Base-by-base conservation (phyloP, 192 early-diverging fungal species). In the Coemansia sp. region DNA sequence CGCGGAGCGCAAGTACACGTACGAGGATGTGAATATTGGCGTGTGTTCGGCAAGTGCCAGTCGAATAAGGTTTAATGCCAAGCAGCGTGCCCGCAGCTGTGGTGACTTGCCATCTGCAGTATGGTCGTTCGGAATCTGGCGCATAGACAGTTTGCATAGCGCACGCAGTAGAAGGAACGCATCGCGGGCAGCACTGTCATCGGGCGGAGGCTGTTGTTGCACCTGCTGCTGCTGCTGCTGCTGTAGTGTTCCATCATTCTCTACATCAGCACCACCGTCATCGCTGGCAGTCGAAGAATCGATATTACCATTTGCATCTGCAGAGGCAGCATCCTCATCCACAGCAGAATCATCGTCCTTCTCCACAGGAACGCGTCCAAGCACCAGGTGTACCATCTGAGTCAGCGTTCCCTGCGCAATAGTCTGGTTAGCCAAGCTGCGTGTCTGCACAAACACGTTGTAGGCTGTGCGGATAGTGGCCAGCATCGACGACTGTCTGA, bases 121-220 rank as follows among this genome's bases (percentile, higher is more conserved):
- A 25, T 88, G 85, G 73, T 86, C 86, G 20, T 83, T 86, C 11
- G 89, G 79, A 51, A 91, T 88, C 22, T 87, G 81, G 61, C 94
- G 95, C 91, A 94, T 96, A 40, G 89, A 93, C 55, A 96, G 79
- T 65, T 93, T 94, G 81, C 93, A 94, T 42, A 97, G 81, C 7
- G 95, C 90, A 10, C 95, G 87, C 73, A 97, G 87, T 2, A 95
- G 90, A 45, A 92, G 76, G 44, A 93, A 93, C 5, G 93, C 90
- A 74, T 97, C 94, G 17, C 87, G 85, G 44, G 88, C 77, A 41
- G 70, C 68, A 0, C 57, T 59, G 20, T 82, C 76, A 43, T 60
- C 70, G n/a, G 42, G 37, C 65, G 20, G 16, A 50, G 48, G 51
- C 2, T 25, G 25, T 2, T 39, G n/a, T 17, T 42, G 5, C 49